Conservation (phyloP, 2,329 filamentous ascomycete genomes). For the Diaporthe sp. region DNA sequence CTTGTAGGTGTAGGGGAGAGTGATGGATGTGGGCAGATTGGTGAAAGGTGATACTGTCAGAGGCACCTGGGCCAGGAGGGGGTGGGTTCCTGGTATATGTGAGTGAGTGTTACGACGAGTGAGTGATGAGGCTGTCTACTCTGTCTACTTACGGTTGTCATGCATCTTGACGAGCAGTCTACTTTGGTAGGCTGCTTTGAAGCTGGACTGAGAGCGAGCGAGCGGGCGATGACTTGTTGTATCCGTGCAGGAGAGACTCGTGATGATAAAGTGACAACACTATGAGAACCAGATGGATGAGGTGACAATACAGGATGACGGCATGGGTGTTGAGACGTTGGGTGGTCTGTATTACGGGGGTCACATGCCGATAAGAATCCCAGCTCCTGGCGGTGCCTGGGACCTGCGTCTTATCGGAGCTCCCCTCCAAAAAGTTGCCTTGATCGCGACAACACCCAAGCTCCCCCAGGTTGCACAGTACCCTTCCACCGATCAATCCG, state of each 20-base stretch:
- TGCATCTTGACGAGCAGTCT: conserved; percentile 50
- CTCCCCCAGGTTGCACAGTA: conserved; percentile 39
- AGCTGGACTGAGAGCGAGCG: background rate
- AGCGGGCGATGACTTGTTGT: too few relatives aligned
- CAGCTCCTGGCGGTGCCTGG: background rate
- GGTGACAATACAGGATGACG: background rate
- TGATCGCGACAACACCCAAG: background rate
- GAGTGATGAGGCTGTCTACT: conserved; percentile 31
- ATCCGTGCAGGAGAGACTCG: background rate
- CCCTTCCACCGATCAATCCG: conserved; percentile 39
- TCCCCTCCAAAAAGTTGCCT: conserved; percentile 35
- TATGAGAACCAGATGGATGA: background rate
- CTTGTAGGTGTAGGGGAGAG: conserved; percentile 96
- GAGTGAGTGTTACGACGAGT: conserved; percentile 39
- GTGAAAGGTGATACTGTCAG: conserved; percentile 96
- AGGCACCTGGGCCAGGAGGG: conserved; percentile 91
- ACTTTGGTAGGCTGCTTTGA: background rate
- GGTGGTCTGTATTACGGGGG: background rate
- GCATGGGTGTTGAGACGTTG: background rate
- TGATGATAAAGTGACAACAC: background rate
- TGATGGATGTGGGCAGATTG: conserved; percentile 88
- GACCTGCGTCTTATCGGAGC: conserved; percentile 25
- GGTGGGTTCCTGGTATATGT: conserved; percentile 77
- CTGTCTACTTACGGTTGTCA: conserved; percentile 52
- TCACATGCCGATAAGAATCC: conserved; percentile 32